Evolutionary conservation across 176 grass and related monocot genomes (phyloP).

Genomic region (Paspalum notatum): DNA sequence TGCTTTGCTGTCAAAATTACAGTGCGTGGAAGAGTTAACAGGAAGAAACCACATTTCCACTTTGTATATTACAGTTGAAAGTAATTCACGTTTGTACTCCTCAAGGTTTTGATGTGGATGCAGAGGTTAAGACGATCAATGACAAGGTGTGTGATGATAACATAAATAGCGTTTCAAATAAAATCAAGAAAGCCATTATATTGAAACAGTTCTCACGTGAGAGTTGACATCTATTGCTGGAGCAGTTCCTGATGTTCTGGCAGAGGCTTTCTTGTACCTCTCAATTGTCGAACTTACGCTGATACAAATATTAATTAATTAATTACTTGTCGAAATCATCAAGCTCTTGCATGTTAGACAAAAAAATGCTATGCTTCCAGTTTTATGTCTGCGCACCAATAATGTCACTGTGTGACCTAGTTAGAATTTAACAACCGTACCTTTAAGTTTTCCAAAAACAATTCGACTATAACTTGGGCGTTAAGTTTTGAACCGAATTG

Average conservation of each 20-base stretch:
- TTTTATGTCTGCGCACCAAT: background rate
- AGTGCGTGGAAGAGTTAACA: background rate
- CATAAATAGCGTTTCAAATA: background rate
- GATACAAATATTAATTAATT: conserved; percentile 13
- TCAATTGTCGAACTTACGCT: conserved; percentile 83
- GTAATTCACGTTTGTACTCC: background rate
- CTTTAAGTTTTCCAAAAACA: background rate
- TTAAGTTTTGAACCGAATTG: no score
- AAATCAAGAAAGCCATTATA: background rate
- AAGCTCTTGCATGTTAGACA: background rate
- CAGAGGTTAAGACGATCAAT: background rate
- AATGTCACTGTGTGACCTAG: background rate
- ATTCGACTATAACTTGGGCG: no score
- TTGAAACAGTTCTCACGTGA: conserved; percentile 45
- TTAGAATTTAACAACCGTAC: background rate
- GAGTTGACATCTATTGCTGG: conserved; percentile 70
- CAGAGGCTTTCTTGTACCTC: conserved; percentile 85
- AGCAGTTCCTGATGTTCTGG: conserved; percentile 65
- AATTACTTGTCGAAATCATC: background rate
- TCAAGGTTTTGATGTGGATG: background rate
- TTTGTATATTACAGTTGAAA: background rate
- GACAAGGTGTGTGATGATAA: background rate
- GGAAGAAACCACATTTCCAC: background rate
- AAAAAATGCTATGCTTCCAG: background rate
- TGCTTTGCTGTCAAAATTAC: conserved; percentile 70